Evolutionary conservation across 208 protist species (phyloP).

Genomic region (Acanthamoeba sp.): DNA sequence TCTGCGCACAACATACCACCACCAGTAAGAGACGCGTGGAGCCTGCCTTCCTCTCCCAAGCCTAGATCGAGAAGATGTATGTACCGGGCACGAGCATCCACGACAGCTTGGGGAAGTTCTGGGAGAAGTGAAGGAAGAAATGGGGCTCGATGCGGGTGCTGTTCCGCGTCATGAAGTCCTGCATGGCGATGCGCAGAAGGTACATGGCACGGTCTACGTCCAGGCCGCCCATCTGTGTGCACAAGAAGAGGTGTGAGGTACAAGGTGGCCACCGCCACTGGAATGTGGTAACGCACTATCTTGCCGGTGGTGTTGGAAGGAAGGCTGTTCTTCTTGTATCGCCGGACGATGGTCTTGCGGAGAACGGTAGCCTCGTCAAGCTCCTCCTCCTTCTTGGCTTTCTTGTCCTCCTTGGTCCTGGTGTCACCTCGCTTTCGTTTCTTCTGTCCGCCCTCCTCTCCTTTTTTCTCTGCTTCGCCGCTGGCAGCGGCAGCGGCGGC

Average conservation of each 20-base stretch:
- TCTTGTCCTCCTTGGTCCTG: constrained; percentile 10
- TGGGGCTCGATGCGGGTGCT: constrained; percentile 49
- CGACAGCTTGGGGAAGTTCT: constrained; percentile 49
- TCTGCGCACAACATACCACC: too few species aligned
- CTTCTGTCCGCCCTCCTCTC: neutral
- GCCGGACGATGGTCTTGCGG: constrained; percentile 19
- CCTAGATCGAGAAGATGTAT: neutral
- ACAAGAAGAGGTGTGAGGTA: too few species aligned
- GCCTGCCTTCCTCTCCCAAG: too few species aligned
- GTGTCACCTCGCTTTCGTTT: constrained; percentile 39
- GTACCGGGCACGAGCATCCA: constrained; percentile 63
- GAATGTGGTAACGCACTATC: constrained; percentile 11
- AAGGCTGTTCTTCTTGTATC: constrained; percentile 38
- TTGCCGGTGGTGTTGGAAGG: neutral
- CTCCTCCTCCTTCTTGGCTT: constrained; percentile 51
- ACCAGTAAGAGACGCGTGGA: too few species aligned
- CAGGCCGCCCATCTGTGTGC: constrained; percentile 2
- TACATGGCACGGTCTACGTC: constrained; percentile 49
- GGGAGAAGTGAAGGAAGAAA: constrained; percentile 60
- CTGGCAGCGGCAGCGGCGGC: neutral
- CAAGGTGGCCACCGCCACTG: neutral
- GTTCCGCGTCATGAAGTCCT: constrained; percentile 62
- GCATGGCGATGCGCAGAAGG: constrained; percentile 4
- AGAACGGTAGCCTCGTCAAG: constrained; percentile 34
- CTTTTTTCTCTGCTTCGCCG: neutral